phyloP scores from a whole-genome alignment of 805 yeast species.

The Clavispora asparagi region DNA sequence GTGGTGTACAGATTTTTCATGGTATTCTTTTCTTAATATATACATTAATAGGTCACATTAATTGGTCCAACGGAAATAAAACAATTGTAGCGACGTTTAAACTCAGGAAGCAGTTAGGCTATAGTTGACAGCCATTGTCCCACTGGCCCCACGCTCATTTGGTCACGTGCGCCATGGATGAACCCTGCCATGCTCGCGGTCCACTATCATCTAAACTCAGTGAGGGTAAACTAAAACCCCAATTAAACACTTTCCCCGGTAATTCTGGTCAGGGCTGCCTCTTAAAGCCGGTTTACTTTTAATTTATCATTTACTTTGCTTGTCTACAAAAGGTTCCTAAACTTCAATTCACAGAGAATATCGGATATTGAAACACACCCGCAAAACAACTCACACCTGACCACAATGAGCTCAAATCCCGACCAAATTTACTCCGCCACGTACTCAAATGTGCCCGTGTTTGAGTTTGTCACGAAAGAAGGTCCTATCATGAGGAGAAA shows the following conservation, averaged over 20 bases:
- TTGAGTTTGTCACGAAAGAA: constrained; percentile 61
- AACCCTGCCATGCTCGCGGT: neutral
- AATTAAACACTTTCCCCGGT: neutral
- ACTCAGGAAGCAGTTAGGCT: too few species aligned
- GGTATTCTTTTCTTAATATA: constrained; percentile 10
- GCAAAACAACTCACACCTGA: neutral
- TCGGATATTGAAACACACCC: neutral
- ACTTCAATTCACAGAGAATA: neutral
- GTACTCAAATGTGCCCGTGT: constrained; percentile 68
- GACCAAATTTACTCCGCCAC: constrained; percentile 58
- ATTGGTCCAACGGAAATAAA: too few species aligned
- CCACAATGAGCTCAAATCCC: constrained; percentile 3
- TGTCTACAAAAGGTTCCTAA: neutral
- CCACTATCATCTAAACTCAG: neutral
- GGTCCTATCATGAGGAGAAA: constrained; percentile 68
- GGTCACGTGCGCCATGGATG: neutral
- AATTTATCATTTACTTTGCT: neutral
- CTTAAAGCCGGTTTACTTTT: neutral
- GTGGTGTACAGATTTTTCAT: constrained; percentile 25
- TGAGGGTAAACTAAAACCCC: neutral
- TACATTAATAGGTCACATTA: neutral
- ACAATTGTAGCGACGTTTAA: too few species aligned
- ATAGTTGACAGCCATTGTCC: too few species aligned
- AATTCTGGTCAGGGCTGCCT: neutral
- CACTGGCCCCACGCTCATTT: too few species aligned